Conservation (phyloP, 2,329 filamentous ascomycete genomes). For the Didymella pinodella region DNA sequence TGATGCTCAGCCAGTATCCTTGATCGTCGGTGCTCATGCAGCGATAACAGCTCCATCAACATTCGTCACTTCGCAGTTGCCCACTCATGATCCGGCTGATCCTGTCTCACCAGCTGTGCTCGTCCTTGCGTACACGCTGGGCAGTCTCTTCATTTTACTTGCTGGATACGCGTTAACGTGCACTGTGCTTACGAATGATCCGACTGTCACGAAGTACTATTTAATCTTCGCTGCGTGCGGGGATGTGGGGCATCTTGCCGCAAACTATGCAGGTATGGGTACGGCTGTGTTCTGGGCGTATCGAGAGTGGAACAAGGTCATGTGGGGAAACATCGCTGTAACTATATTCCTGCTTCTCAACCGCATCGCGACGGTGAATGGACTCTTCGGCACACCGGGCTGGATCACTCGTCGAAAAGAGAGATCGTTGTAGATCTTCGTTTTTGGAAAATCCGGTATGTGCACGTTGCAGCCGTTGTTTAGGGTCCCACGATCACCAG, state of each 20-base stretch:
- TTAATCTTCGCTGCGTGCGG: slow-evolving; percentile 30
- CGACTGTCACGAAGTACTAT: slow-evolving; percentile 34
- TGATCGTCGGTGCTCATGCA: slow-evolving; percentile 29
- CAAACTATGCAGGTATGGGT: slow-evolving; percentile 35
- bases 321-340: slow-evolving; percentile 40
- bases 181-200: slow-evolving; percentile 37
- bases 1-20: slow-evolving; percentile 8
- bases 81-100: slow-evolving; percentile 15
- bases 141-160: slow-evolving; percentile 38
- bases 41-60: slow-evolving; percentile 23
- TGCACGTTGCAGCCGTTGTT: too few species aligned
- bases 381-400: slow-evolving; percentile 34
- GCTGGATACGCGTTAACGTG: slow-evolving; percentile 32
- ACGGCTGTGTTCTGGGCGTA: slow-evolving; percentile 36
- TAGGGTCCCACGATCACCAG: too few species aligned
- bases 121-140: slow-evolving; percentile 33
- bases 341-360: slow-evolving; percentile 37
- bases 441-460: too few species aligned
- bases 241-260: slow-evolving; percentile 38
- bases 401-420: background rate
- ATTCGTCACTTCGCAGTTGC: slow-evolving; percentile 33
- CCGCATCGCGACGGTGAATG: slow-evolving; percentile 30
- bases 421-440: background rate
- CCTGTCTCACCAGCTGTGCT: slow-evolving; percentile 19
- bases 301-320: slow-evolving; percentile 31